Conservation (phyloP, 2,329 filamentous ascomycete genomes). For the Xenoacremonium recifei region DNA sequence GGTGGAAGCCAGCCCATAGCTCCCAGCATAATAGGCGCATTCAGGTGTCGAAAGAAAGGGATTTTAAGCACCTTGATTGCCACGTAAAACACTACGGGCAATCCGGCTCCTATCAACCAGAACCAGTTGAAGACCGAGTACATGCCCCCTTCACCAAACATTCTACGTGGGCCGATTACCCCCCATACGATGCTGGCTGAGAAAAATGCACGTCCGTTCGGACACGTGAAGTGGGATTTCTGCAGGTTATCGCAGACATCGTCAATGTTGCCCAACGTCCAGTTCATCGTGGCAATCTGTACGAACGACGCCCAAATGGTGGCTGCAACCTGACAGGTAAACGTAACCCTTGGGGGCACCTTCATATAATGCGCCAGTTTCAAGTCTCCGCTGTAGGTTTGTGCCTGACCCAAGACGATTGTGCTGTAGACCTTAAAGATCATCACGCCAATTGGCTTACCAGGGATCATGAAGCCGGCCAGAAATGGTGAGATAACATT, state of each 20-base stretch:
- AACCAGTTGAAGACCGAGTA: slow-evolving; percentile 52
- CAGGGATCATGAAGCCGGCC: slow-evolving; percentile 25
- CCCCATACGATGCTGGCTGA: slow-evolving; percentile 57
- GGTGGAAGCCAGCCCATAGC: slow-evolving; percentile 54
- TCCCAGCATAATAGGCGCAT: slow-evolving; percentile 57
- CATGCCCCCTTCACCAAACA: slow-evolving; percentile 52
- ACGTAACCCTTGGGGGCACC: slow-evolving; percentile 38
- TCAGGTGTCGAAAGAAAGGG: slow-evolving; percentile 47
- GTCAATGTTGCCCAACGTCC: slow-evolving; percentile 44
- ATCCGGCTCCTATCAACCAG: slow-evolving; percentile 49
- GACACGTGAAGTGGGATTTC: slow-evolving; percentile 32
- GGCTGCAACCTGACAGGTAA: slow-evolving; percentile 38
- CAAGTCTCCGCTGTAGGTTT: slow-evolving; percentile 46
- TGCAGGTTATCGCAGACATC: slow-evolving; percentile 40
- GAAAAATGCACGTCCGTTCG: slow-evolving; percentile 44
- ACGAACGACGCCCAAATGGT: slow-evolving; percentile 45
- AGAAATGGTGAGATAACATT: slow-evolving; percentile 40
- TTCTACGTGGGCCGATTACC: slow-evolving; percentile 53
- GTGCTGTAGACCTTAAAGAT: slow-evolving; percentile 26
- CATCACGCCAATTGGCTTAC: slow-evolving; percentile 22
- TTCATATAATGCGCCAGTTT: slow-evolving; percentile 52
- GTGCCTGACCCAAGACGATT: slow-evolving; percentile 35
- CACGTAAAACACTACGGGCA: slow-evolving; percentile 49
- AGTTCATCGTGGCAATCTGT: slow-evolving; percentile 45
- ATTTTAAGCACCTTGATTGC: slow-evolving; percentile 26